Conservation (phyloP, 495 filamentous ascomycete species). For the Tuber calosporum region DNA sequence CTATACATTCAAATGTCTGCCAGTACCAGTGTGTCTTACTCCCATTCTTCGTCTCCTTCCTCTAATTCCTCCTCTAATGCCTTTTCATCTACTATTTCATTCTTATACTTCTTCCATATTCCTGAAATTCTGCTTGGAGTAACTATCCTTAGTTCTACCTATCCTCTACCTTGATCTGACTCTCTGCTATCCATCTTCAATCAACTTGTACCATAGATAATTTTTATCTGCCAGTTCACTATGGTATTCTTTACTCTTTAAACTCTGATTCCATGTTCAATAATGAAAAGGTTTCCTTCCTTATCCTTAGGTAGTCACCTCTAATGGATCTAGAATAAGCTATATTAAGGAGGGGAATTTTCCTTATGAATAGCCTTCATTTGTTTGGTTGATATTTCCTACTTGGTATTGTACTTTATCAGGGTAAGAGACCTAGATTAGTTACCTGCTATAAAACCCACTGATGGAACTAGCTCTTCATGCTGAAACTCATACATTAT, state of each 20-base stretch:
- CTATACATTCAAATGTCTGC: too few relatives aligned
- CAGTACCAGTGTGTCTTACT: too few relatives aligned
- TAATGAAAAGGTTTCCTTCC: too few relatives aligned
- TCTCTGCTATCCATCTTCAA: not conserved
- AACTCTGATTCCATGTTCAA: not conserved
- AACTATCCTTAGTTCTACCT: constrained; percentile 12
- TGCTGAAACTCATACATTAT: too few relatives aligned
- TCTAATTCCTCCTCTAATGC: too few relatives aligned
- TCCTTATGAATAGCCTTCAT: not conserved
- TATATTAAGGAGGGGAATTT: not conserved
- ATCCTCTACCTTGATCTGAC: not conserved
- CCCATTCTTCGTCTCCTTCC: too few relatives aligned
- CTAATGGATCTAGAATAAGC: too few relatives aligned
- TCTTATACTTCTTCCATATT: constrained; percentile 15
- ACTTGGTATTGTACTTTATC: not conserved
- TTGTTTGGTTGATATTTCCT: not conserved
- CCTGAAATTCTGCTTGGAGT: constrained; percentile 6
- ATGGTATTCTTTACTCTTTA: not conserved
- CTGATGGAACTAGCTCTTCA: too few relatives aligned
- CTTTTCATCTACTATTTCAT: not conserved
- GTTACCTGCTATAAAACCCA: not conserved
- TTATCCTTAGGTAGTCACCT: too few relatives aligned
- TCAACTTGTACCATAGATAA: constrained; percentile 5
- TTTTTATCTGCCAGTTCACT: constrained; percentile 2
- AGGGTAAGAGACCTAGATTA: not conserved